A percentile compares a stretch with the other conserved stretches of the same genome.
phyloP scores from a whole-genome alignment of 2,329 filamentous ascomycete genomes.

The Colletotrichum kahawae region DNA sequence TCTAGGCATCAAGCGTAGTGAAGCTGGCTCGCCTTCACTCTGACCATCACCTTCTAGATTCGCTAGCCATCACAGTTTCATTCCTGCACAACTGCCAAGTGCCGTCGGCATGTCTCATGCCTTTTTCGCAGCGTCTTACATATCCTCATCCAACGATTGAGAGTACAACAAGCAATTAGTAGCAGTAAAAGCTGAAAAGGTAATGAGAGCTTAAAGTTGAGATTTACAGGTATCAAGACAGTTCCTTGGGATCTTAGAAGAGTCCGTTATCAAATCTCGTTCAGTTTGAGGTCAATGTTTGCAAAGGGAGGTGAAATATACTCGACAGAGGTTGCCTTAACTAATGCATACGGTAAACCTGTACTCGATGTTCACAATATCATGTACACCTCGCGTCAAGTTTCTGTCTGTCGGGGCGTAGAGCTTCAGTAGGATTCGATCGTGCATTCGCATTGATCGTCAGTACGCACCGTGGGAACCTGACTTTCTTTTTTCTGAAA shows the following conservation, averaged over 20 bases:
- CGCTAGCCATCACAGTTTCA: neutral
- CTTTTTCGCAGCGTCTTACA: too few relatives aligned
- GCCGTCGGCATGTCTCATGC: neutral
- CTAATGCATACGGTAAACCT: neutral
- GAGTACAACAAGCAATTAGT: accelerated
- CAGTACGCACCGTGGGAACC: neutral
- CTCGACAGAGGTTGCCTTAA: neutral
- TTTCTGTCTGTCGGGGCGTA: neutral
- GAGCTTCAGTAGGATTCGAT: neutral
- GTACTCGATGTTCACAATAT: neutral
- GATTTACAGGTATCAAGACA: too few relatives aligned
- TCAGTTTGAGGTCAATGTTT: neutral
- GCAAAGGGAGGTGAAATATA: neutral
- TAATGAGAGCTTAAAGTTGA: neutral
- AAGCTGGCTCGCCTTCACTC: neutral
- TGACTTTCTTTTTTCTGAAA: neutral
- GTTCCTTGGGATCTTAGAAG: too few relatives aligned
- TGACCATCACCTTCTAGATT: neutral
- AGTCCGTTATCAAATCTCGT: neutral
- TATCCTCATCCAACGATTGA: too few relatives aligned
- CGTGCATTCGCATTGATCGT: neutral
- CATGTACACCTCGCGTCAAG: accelerated
- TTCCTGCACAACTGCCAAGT: neutral
- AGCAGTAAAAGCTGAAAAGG: neutral
- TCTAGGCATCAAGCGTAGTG: neutral